Percentiles rank a stretch among this genome's conserved stretches.
Conservation (phyloP, 768 basidiomycete genomes). For the Lactifluus subvellereus region DNA sequence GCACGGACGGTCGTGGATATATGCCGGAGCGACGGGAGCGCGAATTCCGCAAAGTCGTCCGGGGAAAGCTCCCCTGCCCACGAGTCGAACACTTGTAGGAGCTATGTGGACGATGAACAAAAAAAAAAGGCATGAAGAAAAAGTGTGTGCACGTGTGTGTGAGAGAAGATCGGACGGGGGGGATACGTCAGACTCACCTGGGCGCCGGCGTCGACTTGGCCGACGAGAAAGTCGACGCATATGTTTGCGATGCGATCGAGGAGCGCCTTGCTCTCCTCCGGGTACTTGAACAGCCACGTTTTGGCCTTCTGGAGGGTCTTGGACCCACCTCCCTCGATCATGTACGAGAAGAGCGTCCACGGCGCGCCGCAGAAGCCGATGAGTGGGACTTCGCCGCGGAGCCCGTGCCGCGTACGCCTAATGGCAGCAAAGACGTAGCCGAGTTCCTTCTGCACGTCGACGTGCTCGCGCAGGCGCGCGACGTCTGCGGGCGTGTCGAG, state of each 20-base stretch:
- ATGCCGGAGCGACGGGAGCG: conserved; percentile 68
- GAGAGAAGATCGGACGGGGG: neutral
- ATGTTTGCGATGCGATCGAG: conserved; percentile 79
- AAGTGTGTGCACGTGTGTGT: neutral
- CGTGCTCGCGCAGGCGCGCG: conserved; percentile 48
- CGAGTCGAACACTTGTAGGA: conserved; percentile 96
- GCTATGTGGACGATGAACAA: conserved; percentile 37
- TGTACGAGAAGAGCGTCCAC: conserved; percentile 97
- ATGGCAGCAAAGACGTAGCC: conserved; percentile 93
- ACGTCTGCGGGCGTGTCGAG: conserved; percentile 74
- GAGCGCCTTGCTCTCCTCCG: conserved; percentile 74
- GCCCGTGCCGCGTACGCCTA: conserved; percentile 69
- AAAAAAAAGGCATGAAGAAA: neutral
- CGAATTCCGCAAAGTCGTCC: conserved; percentile 77
- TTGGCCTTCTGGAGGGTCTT: conserved; percentile 90
- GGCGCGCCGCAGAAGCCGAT: conserved; percentile 98
- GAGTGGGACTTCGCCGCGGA: conserved; percentile 86
- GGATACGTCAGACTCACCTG: conserved; percentile 54
- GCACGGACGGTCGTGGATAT: conserved; percentile 66
- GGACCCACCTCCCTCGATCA: conserved; percentile 94
- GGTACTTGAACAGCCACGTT: conserved; percentile 90
- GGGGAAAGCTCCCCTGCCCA: conserved; percentile 92
- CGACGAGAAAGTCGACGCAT: conserved; percentile 84
- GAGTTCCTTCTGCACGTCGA: conserved; percentile 79
- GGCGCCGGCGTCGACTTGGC: conserved; percentile 91